phyloP scores from a whole-genome alignment of 1,284 basidiomycete genomes.

The Pseudozyma sp. region DNA sequence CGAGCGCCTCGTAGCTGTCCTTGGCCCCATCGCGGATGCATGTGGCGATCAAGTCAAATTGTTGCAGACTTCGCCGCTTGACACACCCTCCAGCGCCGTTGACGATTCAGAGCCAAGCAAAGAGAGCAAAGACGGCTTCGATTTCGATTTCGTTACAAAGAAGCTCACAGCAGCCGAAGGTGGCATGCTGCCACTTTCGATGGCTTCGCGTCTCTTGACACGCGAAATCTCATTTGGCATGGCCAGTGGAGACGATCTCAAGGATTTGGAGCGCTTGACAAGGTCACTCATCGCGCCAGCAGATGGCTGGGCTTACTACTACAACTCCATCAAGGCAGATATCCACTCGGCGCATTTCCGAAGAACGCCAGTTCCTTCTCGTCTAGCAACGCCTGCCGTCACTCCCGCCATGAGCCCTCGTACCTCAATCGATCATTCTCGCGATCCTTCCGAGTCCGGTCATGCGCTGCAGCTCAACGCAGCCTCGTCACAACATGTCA shows the following conservation, averaged over 20 bases:
- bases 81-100: slow-evolving; percentile 51
- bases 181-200: slow-evolving; percentile 74
- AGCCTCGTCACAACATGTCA: neutral
- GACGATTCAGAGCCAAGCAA: neutral
- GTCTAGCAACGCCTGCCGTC: slow-evolving; percentile 32
- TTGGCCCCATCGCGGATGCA: slow-evolving; percentile 73
- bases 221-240: slow-evolving; percentile 78
- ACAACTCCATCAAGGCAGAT: slow-evolving; percentile 55
- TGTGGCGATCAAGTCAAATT: slow-evolving; percentile 73
- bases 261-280: slow-evolving; percentile 71
- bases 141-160: slow-evolving; percentile 46
- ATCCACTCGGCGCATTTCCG: slow-evolving; percentile 48
- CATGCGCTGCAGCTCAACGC: slow-evolving; percentile 14
- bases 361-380: slow-evolving; percentile 48
- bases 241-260: slow-evolving; percentile 75
- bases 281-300: slow-evolving; percentile 71
- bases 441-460: slow-evolving; percentile 28
- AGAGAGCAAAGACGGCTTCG: slow-evolving; percentile 70
- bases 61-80: slow-evolving; percentile 72
- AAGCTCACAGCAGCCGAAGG: slow-evolving; percentile 74
- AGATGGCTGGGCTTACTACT: slow-evolving; percentile 77
- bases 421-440: slow-evolving; percentile 34
- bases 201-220: slow-evolving; percentile 74
- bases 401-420: slow-evolving; percentile 34
- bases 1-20: slow-evolving; percentile 73